A percentile compares a stretch with the other conserved stretches of the same genome.
phyloP scores from a whole-genome alignment of 768 basidiomycete species.

The Trametopsis cervina region DNA sequence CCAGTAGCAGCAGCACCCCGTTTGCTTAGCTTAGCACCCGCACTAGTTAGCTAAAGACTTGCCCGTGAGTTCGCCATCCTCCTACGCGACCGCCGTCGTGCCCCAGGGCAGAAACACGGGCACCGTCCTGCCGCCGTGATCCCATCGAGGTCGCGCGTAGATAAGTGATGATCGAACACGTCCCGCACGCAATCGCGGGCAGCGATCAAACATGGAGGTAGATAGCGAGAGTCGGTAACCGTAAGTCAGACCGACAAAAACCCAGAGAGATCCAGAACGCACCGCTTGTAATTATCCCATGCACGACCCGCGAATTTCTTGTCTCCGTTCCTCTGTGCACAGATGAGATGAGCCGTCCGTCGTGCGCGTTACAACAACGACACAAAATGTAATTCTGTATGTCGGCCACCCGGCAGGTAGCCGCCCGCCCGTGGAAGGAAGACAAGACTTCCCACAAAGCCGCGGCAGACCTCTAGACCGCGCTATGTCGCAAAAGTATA shows the following conservation, averaged over 20 bases:
- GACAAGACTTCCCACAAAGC: no score
- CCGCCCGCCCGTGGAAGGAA: no score
- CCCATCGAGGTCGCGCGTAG: no score
- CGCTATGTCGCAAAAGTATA: neutral
- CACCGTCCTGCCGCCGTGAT: conserved; percentile 20
- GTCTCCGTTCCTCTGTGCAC: conserved; percentile 34
- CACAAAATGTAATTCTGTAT: no score
- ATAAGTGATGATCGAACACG: conserved; percentile 1
- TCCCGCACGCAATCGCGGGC: neutral
- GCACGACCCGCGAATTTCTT: conserved; percentile 50
- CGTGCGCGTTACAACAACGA: no score
- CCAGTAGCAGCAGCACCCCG: no score
- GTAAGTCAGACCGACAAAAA: no score
- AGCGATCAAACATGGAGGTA: neutral
- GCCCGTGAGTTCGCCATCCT: no score
- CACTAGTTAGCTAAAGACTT: no score
- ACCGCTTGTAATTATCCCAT: conserved; percentile 58
- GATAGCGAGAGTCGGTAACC: no score
- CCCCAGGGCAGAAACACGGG: conserved; percentile 32
- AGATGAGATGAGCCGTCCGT: neutral
- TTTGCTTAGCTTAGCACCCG: neutral
- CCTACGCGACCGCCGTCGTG: neutral
- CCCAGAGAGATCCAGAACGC: conserved; percentile 14
- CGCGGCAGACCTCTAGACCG: no score
- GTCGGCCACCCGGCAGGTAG: no score